Conservation (phyloP, 345 rosid species). For the Isatis tinctoria region DNA sequence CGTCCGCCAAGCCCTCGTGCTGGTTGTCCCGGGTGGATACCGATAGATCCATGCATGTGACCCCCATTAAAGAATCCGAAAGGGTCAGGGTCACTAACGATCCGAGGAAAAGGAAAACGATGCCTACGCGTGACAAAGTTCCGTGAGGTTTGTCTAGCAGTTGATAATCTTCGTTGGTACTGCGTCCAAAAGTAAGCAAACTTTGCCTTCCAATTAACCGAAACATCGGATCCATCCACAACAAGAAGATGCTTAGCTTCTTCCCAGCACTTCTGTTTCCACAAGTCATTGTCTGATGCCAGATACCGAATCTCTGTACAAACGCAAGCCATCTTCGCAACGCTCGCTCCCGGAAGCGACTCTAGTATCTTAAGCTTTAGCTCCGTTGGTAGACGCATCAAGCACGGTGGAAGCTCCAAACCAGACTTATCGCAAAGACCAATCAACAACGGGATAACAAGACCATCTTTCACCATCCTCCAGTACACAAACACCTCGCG, state of each 20-base stretch:
- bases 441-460: conserved; percentile 57
- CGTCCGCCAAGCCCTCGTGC: not conserved
- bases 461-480: conserved; percentile 69
- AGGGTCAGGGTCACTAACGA: conserved; percentile 22
- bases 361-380: conserved; percentile 63
- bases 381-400: conserved; percentile 57
- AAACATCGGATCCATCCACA: not conserved
- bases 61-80: conserved; percentile 34
- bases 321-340: conserved; percentile 48
- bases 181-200: conserved; percentile 39
- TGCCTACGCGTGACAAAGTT: not conserved
- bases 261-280: conserved; percentile 51
- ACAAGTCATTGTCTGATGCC: conserved; percentile 48
- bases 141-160: not conserved
- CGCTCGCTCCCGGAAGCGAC: conserved; percentile 48
- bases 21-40: conserved; percentile 19
- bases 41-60: conserved; percentile 23
- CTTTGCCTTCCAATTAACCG: conserved; percentile 42
- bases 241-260: conserved; percentile 33
- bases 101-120: not conserved
- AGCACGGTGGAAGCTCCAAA: conserved; percentile 53
- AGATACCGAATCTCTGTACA: conserved; percentile 43
- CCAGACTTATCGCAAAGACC: conserved; percentile 52
- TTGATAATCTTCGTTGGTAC: not conserved
- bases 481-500: conserved; percentile 54